These are phyloP conservation scores for Kentomonas sorsogonicus DNA, from an alignment of 208 protist species.

Conservation along the genomic window DNA sequence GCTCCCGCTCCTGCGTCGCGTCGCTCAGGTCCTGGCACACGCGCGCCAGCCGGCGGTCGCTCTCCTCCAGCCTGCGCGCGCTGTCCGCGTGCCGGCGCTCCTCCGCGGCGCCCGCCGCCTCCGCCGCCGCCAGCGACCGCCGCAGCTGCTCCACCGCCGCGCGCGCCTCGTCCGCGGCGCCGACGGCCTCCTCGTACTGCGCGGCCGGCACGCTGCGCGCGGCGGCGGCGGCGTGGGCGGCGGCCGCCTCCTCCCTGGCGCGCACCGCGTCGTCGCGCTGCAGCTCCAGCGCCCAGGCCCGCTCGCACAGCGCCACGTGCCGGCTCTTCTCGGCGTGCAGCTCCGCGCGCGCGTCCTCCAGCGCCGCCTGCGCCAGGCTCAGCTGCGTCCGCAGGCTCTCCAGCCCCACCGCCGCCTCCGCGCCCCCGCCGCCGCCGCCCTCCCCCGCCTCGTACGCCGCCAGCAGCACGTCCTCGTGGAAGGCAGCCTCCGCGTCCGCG, in stretches of 20 bases:
- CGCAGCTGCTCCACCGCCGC: no score
- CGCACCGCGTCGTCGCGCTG: constrained; percentile 35
- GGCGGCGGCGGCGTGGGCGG: constrained; percentile 22
- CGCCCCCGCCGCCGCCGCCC: constrained; percentile 4
- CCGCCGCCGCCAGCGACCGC: no score
- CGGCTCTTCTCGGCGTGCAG: constrained; percentile 48
- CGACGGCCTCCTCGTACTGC: not conserved
- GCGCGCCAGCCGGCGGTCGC: constrained; percentile 14
- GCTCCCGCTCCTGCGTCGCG: constrained; percentile 11
- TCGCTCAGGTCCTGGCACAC: constrained; percentile 29
- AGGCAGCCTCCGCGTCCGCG: not conserved
- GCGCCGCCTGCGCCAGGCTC: constrained; percentile 27
- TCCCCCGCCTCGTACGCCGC: not conserved
- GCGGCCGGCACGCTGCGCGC: not conserved
- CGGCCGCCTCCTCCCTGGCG: constrained; percentile 13
- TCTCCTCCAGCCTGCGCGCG: constrained; percentile 26
- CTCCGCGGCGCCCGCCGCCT: constrained; percentile 12
- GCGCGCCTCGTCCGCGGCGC: not conserved
- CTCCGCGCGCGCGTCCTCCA: constrained; percentile 28
- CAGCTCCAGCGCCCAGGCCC: constrained; percentile 65
- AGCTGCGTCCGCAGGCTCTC: constrained; percentile 30
- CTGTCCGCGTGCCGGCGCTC: constrained; percentile 26
- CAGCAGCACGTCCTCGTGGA: no score
- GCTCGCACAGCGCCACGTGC: constrained; percentile 55
- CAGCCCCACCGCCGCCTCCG: constrained; percentile 16